Percentiles rank a stretch among this genome's conserved stretches.
These are phyloP conservation scores for Bombardia bombarda DNA, from an alignment of 495 filamentous ascomycete species.

Conservation along the genomic window DNA sequence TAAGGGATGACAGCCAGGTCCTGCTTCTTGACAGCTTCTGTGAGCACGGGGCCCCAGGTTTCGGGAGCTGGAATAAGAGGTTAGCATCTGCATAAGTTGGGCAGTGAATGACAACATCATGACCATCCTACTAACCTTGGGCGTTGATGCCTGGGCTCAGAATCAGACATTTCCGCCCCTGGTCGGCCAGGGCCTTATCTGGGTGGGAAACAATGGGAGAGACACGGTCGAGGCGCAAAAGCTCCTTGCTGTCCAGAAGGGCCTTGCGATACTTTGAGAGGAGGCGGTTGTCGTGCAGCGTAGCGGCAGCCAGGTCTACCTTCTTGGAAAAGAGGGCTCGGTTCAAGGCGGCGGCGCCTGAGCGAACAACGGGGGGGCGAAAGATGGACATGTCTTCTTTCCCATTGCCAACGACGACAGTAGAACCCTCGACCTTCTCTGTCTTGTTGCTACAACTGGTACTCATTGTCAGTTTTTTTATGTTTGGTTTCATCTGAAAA, in stretches of 20 bases:
- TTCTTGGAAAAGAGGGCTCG: slow-evolving; percentile 72
- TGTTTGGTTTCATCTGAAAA: too few species aligned
- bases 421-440: not conserved
- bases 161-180: slow-evolving; percentile 63
- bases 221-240: slow-evolving; percentile 46
- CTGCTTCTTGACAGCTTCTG: slow-evolving; percentile 56
- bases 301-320: slow-evolving; percentile 69
- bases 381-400: slow-evolving; percentile 35
- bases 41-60: slow-evolving; percentile 66
- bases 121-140: slow-evolving; percentile 44
- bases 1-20: slow-evolving; percentile 65
- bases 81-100: too few species aligned
- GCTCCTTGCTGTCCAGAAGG: slow-evolving; percentile 49
- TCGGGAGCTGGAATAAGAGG: slow-evolving; percentile 48
- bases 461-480: slow-evolving; percentile 1
- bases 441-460: not conserved
- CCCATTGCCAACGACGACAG: not conserved
- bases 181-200: slow-evolving; percentile 39
- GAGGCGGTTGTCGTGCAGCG: slow-evolving; percentile 59
- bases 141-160: slow-evolving; percentile 59
- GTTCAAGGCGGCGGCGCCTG: slow-evolving; percentile 59
- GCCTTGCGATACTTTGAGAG: slow-evolving; percentile 59
- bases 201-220: slow-evolving; percentile 49
- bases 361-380: slow-evolving; percentile 72
- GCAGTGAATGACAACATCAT: too few species aligned